phyloP scores from a whole-genome alignment of 2,329 filamentous ascomycete genomes.

The Neonectria neomacrospora region DNA sequence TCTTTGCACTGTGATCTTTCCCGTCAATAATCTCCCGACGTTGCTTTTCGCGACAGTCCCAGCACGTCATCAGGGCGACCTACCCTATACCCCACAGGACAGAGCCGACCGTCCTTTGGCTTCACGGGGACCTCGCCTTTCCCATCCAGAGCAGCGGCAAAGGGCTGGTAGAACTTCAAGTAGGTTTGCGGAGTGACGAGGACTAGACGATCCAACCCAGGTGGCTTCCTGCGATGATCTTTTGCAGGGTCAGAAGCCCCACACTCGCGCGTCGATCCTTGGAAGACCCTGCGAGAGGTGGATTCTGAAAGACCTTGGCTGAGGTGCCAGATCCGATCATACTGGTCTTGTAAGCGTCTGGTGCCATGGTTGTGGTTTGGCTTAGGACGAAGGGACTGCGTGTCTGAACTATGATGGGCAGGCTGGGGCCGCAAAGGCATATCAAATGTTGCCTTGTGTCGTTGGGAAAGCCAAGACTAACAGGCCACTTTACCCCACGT shows the following conservation, averaged over 20 bases:
- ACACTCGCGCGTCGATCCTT: no score
- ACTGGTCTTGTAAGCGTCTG: background rate
- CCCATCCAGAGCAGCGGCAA: background rate
- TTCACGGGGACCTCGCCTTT: slow-evolving; percentile 3
- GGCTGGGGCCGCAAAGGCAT: background rate
- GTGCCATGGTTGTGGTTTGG: background rate
- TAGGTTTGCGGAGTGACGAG: background rate
- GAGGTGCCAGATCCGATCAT: slow-evolving; percentile 5
- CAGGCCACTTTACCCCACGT: background rate
- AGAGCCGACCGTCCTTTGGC: background rate
- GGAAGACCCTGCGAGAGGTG: slow-evolving; percentile 3
- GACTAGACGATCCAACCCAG: slow-evolving; percentile 3
- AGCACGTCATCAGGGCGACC: no score
- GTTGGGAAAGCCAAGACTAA: background rate
- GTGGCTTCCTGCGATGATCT: slow-evolving; percentile 4
- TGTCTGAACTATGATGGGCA: background rate
- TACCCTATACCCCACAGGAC: no score
- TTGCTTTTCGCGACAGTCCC: no score
- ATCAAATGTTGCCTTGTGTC: background rate
- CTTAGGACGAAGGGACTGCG: background rate
- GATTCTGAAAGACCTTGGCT: slow-evolving; percentile 7
- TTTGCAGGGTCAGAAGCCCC: slow-evolving; percentile 1
- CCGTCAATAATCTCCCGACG: background rate
- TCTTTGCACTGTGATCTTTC: no score
- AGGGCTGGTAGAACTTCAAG: background rate